These are phyloP conservation scores for Tephrocybe sp. DNA, from an alignment of 768 basidiomycete species.

Conservation along the genomic window DNA sequence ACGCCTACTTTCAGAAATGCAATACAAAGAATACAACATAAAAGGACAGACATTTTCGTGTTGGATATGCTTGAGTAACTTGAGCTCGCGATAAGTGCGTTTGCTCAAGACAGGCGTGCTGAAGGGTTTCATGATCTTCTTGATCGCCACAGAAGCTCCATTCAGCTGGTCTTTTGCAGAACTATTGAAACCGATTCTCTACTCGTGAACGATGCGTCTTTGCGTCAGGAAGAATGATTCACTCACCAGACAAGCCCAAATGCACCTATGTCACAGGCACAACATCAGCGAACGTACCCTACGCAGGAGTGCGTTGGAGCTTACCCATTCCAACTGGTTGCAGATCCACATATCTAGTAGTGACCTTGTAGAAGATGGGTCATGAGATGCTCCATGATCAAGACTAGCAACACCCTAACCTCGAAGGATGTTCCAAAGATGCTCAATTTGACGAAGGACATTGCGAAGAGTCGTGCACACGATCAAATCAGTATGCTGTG, in stretches of 20 bases:
- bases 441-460: conserved; percentile 97
- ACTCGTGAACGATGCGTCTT: conserved; percentile 5
- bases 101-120: conserved; percentile 98
- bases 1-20: neutral
- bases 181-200: conserved; percentile 37
- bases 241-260: conserved; percentile 97
- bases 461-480: conserved; percentile 31
- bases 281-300: conserved; percentile 19
- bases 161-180: conserved; percentile 96
- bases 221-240: neutral
- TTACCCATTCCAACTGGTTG: conserved; percentile 99
- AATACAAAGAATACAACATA: conserved; percentile 33
- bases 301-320: conserved; percentile 23
- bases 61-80: conserved; percentile 96
- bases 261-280: conserved; percentile 55
- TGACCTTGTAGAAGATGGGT: conserved; percentile 59
- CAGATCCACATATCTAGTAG: conserved; percentile 97
- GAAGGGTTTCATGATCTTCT: conserved; percentile 99
- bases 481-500: too few relatives aligned
- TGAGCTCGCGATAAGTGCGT: conserved; percentile 96
- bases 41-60: conserved; percentile 99
- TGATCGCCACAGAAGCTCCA: conserved; percentile 92
- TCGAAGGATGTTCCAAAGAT: conserved; percentile 99
- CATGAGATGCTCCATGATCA: conserved; percentile 15
- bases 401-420: conserved; percentile 41